Conservation (phyloP, 1,284 basidiomycete genomes). For the Mycena citricolor region DNA sequence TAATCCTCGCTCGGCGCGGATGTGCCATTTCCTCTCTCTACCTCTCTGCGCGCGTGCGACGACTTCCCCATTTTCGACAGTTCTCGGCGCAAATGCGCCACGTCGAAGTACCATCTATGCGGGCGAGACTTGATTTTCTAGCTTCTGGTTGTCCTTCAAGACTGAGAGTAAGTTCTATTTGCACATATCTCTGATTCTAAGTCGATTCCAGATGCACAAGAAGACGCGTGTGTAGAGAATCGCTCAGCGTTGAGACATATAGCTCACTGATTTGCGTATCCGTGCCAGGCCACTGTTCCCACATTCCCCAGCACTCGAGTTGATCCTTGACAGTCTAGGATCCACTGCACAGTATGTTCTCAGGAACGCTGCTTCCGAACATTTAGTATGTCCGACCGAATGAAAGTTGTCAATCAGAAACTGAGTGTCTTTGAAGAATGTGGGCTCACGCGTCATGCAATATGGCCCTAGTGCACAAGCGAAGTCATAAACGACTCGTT, state of each 20-base stretch:
- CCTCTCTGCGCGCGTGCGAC: too few species aligned
- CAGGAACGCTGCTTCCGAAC: slow-evolving; percentile 29
- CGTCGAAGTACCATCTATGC: too few species aligned
- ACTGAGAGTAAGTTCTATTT: too few species aligned
- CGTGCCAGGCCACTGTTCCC: slow-evolving; percentile 32
- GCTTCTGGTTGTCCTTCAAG: too few species aligned
- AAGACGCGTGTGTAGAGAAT: slow-evolving; percentile 34
- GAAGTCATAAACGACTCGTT: slow-evolving; percentile 32
- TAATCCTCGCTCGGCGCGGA: too few species aligned
- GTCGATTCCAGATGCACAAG: slow-evolving; percentile 32
- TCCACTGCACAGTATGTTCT: slow-evolving; percentile 27
- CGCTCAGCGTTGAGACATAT: slow-evolving; percentile 33
- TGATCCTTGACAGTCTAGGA: slow-evolving; percentile 26
- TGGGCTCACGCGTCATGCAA: slow-evolving; percentile 30
- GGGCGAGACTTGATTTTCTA: too few species aligned
- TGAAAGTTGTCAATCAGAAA: slow-evolving; percentile 38
- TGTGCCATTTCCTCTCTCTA: too few species aligned
- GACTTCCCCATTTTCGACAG: too few species aligned
- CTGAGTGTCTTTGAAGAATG: slow-evolving; percentile 31
- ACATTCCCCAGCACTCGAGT: slow-evolving; percentile 37
- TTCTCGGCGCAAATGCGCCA: too few species aligned
- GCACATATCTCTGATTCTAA: not conserved
- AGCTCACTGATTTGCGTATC: slow-evolving; percentile 36
- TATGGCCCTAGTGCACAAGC: slow-evolving; percentile 32
- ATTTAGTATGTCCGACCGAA: slow-evolving; percentile 30